phyloP scores from a whole-genome alignment of 2,329 filamentous ascomycete genomes.

The Calonectria honghensis region DNA sequence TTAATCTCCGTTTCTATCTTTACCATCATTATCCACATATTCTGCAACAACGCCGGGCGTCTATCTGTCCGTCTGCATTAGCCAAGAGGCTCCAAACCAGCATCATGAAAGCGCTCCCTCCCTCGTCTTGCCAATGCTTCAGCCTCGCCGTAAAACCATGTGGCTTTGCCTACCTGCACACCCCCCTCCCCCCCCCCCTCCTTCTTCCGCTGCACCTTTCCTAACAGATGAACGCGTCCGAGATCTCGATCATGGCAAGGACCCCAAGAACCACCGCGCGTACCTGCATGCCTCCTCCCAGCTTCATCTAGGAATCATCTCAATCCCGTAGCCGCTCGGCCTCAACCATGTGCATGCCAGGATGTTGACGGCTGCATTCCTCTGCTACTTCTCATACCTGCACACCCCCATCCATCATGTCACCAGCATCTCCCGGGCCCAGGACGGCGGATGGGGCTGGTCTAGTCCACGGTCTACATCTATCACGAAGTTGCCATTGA shows the following conservation, averaged over 20 bases:
- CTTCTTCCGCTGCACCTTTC: not conserved
- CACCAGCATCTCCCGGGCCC: slow-evolving; percentile 10
- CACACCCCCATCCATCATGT: not conserved
- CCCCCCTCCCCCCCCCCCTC: slow-evolving; percentile 20
- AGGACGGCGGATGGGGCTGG: not conserved
- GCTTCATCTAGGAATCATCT: slow-evolving; percentile 44
- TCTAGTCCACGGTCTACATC: slow-evolving; percentile 22
- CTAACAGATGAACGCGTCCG: slow-evolving; percentile 6
- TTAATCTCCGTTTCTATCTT: slow-evolving; percentile 7
- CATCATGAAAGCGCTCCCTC: not conserved
- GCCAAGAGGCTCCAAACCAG: slow-evolving; percentile 14
- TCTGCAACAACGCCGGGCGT: slow-evolving; percentile 47
- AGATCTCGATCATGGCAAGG: slow-evolving; percentile 19
- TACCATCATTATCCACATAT: not conserved
- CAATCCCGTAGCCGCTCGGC: slow-evolving; percentile 43
- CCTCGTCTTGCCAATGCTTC: slow-evolving; percentile 33
- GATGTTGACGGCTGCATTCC: slow-evolving; percentile 2
- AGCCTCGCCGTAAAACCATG: slow-evolving; percentile 42
- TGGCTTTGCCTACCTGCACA: slow-evolving; percentile 45
- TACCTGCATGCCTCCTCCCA: slow-evolving; percentile 33
- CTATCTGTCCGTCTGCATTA: slow-evolving; percentile 43
- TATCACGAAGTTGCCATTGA: slow-evolving; percentile 21
- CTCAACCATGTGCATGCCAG: slow-evolving; percentile 30
- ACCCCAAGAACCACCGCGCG: not conserved
- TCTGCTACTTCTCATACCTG: slow-evolving; percentile 10